Evolutionary conservation across 306 rosid genomes (phyloP).

Genomic region (Vigna nakashimae): DNA sequence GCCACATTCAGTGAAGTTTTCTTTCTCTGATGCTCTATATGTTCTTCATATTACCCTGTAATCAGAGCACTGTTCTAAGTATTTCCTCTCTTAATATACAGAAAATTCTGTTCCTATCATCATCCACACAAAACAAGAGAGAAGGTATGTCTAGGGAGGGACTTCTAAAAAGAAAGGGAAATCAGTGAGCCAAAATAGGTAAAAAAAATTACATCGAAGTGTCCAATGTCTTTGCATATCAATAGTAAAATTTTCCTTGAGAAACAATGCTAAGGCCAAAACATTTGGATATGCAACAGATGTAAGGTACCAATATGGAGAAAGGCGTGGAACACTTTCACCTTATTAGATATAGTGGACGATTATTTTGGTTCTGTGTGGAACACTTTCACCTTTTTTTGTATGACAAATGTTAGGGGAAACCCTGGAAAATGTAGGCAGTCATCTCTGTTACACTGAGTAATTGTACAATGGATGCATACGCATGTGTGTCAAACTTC

Average conservation of each 20-base stretch:
- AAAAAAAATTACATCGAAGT: background rate
- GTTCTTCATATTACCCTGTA: background rate
- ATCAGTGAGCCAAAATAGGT: background rate
- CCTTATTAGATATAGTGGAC: background rate
- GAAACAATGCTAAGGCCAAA: background rate
- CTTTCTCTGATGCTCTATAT: background rate
- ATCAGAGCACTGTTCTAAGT: background rate
- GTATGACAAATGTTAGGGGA: background rate
- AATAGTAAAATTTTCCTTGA: background rate
- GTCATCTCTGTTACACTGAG: background rate
- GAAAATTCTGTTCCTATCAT: slow-evolving; percentile 1
- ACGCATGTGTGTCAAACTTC: slow-evolving; percentile 3
- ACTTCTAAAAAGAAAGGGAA: background rate
- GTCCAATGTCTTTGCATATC: slow-evolving; percentile 3
- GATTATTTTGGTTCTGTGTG: slow-evolving; percentile 3
- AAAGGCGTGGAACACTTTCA: background rate
- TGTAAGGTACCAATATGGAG: background rate
- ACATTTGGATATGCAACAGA: background rate
- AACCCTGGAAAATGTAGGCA: background rate
- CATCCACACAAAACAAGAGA: background rate
- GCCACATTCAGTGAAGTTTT: background rate
- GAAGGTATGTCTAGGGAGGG: background rate
- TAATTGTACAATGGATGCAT: background rate
- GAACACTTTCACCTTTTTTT: slow-evolving; percentile 7
- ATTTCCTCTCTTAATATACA: background rate